Percentiles rank a stretch among this genome's conserved stretches.
Conservation (phyloP, 352 stramenopile genomes). For the Pythium insidiosum region DNA sequence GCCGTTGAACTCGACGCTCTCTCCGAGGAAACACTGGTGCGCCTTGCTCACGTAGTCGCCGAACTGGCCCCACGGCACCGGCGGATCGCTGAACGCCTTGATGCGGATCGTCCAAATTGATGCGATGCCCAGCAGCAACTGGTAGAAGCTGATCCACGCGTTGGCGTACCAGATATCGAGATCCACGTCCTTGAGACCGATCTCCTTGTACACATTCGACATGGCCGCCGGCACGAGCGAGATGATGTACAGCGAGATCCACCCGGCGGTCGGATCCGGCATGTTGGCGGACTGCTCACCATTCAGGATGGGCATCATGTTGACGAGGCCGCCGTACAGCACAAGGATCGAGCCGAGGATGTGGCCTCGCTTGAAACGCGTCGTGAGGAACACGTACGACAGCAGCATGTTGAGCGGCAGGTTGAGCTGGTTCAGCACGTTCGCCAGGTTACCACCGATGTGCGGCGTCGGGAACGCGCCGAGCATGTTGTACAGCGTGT, state of each 20-base stretch:
- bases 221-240: conserved; percentile 56
- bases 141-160: conserved; percentile 81
- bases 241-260: conserved; percentile 75
- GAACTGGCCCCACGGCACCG: conserved; percentile 68
- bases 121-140: conserved; percentile 56
- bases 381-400: conserved; percentile 71
- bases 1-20: conserved; percentile 58
- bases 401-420: conserved; percentile 85
- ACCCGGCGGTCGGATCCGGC: conserved; percentile 61
- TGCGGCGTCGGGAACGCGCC: conserved; percentile 77
- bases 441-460: conserved; percentile 80
- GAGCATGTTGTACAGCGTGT: conserved; percentile 80
- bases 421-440: conserved; percentile 80
- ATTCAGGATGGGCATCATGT: conserved; percentile 74
- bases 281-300: conserved; percentile 61
- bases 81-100: conserved; percentile 69
- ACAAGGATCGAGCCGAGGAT: conserved; percentile 80
- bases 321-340: conserved; percentile 78
- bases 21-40: conserved; percentile 70
- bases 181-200: conserved; percentile 82
- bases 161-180: conserved; percentile 87
- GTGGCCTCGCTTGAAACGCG: conserved; percentile 76
- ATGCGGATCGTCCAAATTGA: conserved; percentile 81
- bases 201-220: conserved; percentile 88
- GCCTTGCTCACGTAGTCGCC: conserved; percentile 52